Conservation (phyloP, 805 yeast genomes). For the Starmerella potacharoeniae region DNA sequence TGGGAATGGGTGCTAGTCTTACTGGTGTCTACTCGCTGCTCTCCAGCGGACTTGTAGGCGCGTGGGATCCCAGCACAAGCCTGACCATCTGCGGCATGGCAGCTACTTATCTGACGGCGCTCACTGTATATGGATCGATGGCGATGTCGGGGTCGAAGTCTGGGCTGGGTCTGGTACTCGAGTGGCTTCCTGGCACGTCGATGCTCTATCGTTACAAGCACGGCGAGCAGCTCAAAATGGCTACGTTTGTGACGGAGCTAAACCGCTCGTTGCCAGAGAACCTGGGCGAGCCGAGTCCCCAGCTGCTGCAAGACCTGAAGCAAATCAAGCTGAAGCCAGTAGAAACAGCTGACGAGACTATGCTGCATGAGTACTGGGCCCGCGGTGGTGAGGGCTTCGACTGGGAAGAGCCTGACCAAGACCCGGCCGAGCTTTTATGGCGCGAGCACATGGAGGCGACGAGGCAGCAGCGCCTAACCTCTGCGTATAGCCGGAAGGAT, state of each 20-base stretch:
- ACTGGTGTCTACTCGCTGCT: constrained; percentile 40
- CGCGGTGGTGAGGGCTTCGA: constrained; percentile 76
- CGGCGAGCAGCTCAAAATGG: constrained; percentile 58
- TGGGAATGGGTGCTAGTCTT: constrained; percentile 31
- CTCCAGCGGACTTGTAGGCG: constrained; percentile 32
- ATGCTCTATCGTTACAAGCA: constrained; percentile 53
- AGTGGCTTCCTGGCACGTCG: constrained; percentile 56
- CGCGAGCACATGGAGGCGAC: constrained; percentile 24
- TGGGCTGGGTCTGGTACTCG: constrained; percentile 44
- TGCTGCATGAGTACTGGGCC: constrained; percentile 77
- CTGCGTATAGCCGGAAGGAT: constrained; percentile 21
- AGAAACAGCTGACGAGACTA: constrained; percentile 51
- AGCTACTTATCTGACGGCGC: constrained; percentile 38
- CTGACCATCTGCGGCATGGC: constrained; percentile 38
- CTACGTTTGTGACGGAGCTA: constrained; percentile 51
- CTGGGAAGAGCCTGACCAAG: constrained; percentile 86
- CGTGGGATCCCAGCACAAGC: constrained; percentile 27
- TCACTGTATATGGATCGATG: constrained; percentile 38
- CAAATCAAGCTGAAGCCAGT: constrained; percentile 30
- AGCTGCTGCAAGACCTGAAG: constrained; percentile 27
- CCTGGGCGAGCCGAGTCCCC: constrained; percentile 31
- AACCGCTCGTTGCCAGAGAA: constrained; percentile 40
- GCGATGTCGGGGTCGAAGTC: constrained; percentile 40
- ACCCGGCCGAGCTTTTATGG: constrained; percentile 55
- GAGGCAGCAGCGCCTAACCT: constrained; percentile 18